A percentile compares a stretch with the other conserved stretches of the same genome.
Conservation (phyloP, 116 monocot genomes). For the Iris pallida region DNA sequence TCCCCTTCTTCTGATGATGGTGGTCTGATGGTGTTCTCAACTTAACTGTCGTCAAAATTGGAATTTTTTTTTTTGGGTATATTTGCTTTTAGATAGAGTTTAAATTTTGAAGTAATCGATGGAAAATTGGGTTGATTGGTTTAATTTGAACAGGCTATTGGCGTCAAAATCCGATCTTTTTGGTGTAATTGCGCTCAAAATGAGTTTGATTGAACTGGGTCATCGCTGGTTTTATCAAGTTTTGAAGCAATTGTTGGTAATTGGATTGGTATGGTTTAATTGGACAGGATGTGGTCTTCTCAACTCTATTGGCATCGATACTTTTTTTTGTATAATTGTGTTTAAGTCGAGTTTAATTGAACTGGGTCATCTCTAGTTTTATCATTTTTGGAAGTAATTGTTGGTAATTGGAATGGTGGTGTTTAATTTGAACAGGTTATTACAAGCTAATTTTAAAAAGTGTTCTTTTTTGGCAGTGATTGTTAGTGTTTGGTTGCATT, state of each 20-base stretch:
- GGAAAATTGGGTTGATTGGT: too few species aligned
- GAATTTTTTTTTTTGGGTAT: background rate
- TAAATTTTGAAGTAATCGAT: too few species aligned
- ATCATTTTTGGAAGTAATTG: background rate
- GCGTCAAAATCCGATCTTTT: background rate
- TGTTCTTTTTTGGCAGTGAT: too few species aligned
- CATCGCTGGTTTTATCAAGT: background rate
- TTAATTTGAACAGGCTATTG: too few species aligned
- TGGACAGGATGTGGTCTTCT: background rate
- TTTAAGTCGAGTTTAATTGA: background rate
- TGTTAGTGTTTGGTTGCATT: too few species aligned
- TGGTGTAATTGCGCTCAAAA: background rate
- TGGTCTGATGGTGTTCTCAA: background rate
- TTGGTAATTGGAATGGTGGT: too few species aligned
- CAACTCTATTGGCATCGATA: background rate
- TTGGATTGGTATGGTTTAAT: too few species aligned
- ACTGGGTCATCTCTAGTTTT: background rate
- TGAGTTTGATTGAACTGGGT: background rate
- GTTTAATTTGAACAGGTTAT: too few species aligned
- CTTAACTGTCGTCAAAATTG: background rate
- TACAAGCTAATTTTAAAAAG: too few species aligned
- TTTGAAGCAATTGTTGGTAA: constrained; percentile 1
- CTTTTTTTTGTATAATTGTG: background rate
- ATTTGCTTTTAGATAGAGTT: too few species aligned
- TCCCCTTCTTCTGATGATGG: background rate